Percentiles rank a stretch among this genome's conserved stretches.
phyloP scores from a whole-genome alignment of 1,284 basidiomycete genomes.

The Heliocybe sulcata region DNA sequence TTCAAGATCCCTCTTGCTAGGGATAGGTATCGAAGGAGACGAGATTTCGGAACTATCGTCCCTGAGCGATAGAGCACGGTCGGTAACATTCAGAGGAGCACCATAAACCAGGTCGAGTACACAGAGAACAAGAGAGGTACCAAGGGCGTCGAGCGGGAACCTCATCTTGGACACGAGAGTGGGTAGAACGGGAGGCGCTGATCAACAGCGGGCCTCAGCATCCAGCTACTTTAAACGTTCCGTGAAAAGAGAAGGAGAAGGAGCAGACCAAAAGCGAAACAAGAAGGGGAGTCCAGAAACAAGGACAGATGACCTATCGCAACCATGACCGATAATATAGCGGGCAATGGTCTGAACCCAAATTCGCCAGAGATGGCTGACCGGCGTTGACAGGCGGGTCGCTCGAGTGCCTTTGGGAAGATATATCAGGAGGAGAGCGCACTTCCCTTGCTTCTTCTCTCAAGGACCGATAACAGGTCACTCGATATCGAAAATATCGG shows the following conservation, averaged over 20 bases:
- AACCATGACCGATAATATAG: background rate
- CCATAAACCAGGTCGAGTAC: background rate
- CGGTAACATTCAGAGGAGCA: background rate
- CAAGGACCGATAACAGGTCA: background rate
- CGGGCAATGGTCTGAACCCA: background rate
- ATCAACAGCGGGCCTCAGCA: background rate
- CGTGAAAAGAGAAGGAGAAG: background rate
- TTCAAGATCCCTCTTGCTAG: background rate
- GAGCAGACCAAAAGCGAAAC: background rate
- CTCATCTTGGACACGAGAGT: background rate
- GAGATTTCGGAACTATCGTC: background rate
- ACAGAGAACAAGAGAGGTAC: background rate
- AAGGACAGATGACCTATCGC: background rate
- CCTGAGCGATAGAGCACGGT: background rate
- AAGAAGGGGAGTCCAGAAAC: background rate
- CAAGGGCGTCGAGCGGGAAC: background rate
- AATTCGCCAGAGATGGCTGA: background rate
- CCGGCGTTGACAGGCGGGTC: background rate
- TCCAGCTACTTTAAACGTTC: background rate
- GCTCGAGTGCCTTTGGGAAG: background rate
- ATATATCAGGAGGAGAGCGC: background rate
- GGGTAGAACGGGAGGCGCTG: background rate
- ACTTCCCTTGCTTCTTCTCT: background rate
- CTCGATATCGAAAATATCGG: background rate
- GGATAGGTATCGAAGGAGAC: background rate